A percentile compares a stretch with the other conserved stretches of the same genome.
phyloP scores from a whole-genome alignment of 2,329 filamentous ascomycete genomes.

The Ceratocystis harringtonii region DNA sequence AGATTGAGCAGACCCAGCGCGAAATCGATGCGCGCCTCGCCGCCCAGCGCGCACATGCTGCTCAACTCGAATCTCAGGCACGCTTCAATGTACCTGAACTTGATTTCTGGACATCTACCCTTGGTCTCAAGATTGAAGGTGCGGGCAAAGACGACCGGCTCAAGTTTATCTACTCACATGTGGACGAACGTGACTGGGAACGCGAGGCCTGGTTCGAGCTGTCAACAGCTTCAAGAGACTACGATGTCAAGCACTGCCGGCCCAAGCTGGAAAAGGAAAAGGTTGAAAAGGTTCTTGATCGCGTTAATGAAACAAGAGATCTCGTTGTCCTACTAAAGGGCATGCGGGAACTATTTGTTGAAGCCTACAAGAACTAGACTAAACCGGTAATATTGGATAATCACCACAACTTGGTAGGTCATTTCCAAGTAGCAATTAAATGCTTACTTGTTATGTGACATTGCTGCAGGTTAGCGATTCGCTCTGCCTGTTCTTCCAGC shows the following conservation, averaged over 20 bases:
- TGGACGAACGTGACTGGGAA: slow-evolving; percentile 78
- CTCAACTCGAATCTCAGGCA: slow-evolving; percentile 66
- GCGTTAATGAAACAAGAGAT: slow-evolving; percentile 67
- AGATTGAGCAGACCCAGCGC: slow-evolving; percentile 52
- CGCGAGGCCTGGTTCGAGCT: slow-evolving; percentile 89
- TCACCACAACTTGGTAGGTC: not conserved
- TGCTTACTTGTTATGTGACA: not conserved
- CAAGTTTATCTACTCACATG: slow-evolving; percentile 77
- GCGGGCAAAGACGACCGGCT: slow-evolving; percentile 70
- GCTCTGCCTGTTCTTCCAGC: not conserved
- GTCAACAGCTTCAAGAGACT: slow-evolving; percentile 65
- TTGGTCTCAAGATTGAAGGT: slow-evolving; percentile 81
- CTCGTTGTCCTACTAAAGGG: slow-evolving; percentile 59
- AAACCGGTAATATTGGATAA: not conserved
- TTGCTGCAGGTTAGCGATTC: not conserved
- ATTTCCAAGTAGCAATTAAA: not conserved
- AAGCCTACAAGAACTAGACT: slow-evolving; percentile 36
- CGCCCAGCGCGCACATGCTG: slow-evolving; percentile 57
- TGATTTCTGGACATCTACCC: slow-evolving; percentile 86
- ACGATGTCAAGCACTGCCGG: slow-evolving; percentile 65
- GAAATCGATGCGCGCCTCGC: slow-evolving; percentile 55
- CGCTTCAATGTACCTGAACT: slow-evolving; percentile 86
- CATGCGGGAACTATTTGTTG: slow-evolving; percentile 66
- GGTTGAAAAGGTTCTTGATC: slow-evolving; percentile 61
- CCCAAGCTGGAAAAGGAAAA: slow-evolving; percentile 71